phyloP scores from a whole-genome alignment of 2,329 filamentous ascomycete species.

The Botrytis hyacinthi region DNA sequence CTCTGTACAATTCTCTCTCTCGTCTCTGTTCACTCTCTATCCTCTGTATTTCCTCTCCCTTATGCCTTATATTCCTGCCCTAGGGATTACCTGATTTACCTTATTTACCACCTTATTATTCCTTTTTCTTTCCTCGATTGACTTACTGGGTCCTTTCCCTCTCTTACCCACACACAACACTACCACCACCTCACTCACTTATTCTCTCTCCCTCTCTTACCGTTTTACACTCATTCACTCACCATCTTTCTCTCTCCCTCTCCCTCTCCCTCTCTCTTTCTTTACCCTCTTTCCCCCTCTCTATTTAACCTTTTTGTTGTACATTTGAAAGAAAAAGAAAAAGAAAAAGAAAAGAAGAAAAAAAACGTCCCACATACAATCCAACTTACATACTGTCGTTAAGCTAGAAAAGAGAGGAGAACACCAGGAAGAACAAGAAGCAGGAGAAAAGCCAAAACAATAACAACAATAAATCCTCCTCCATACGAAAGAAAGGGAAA shows the following conservation, averaged over 20 bases:
- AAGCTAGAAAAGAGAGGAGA: background rate
- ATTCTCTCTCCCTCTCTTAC: background rate
- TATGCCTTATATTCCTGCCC: background rate
- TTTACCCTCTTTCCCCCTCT: background rate
- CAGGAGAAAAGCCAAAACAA: background rate
- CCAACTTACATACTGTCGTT: conserved; percentile 21
- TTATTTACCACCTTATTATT: background rate
- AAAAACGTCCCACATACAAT: background rate
- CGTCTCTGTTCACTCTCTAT: background rate
- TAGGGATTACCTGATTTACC: background rate
- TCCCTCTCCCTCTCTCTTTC: background rate
- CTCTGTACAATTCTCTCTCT: background rate
- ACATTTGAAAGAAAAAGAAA: background rate
- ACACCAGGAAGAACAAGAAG: background rate
- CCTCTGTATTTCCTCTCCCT: background rate
- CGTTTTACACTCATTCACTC: background rate
- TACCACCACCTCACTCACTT: background rate
- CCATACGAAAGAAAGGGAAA: background rate
- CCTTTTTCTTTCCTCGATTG: background rate
- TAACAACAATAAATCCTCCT: background rate
- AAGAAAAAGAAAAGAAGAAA: background rate
- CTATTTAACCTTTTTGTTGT: background rate
- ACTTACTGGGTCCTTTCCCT: background rate
- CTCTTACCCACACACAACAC: background rate
- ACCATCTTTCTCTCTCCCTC: background rate